Evolutionary conservation across 768 basidiomycete species (phyloP), one percentile per base, ranked within the genome.

Genomic region (Russula lepida): DNA sequence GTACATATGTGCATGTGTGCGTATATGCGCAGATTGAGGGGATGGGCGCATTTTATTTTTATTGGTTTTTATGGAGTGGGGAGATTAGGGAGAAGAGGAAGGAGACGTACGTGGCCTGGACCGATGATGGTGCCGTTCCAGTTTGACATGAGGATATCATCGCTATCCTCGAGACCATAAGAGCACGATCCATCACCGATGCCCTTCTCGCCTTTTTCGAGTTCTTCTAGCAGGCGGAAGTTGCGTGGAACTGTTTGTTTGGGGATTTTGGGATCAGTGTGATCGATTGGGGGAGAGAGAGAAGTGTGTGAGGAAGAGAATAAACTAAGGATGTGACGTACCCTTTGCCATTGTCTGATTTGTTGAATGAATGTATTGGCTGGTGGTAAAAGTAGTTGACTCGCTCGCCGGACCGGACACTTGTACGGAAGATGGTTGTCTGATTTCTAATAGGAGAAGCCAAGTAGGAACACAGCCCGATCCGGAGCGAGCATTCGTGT

Each of bases 71-170:
- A 30, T 44, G 46, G 19, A 52, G 21, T 33, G 41, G 3, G 37
- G 19, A 21, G n/a, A 21, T 35, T 23, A 13, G 23, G 47, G 28
- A 56, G 15, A 9, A 58, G 43, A 43, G 57, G 54, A 25, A 28
- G 21, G 60, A 48, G 21, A 78, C 90, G 63, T 73, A 95, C 93
- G 75, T 99, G 95, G 54, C 95, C 95, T 33, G 97, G 97, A 9
- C 97, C 97, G 64, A 99, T 92, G 77, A 99, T 95, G 23, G 97
- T 99, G 54, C 97, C 95, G 70, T 97, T 98, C 97, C 97, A 99
- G 73, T 92, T 81, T 76, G 84, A 88, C 95, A 99, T 98, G 78
- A 92, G 78, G 77, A 95, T 88, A 81, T 98, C 97, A 71, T 98
- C 95, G 68, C 86, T 75, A 74, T 98, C 92, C 76, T 92, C 92